phyloP scores from a whole-genome alignment of 768 basidiomycete genomes.

The Paxillus ammoniavirescens region DNA sequence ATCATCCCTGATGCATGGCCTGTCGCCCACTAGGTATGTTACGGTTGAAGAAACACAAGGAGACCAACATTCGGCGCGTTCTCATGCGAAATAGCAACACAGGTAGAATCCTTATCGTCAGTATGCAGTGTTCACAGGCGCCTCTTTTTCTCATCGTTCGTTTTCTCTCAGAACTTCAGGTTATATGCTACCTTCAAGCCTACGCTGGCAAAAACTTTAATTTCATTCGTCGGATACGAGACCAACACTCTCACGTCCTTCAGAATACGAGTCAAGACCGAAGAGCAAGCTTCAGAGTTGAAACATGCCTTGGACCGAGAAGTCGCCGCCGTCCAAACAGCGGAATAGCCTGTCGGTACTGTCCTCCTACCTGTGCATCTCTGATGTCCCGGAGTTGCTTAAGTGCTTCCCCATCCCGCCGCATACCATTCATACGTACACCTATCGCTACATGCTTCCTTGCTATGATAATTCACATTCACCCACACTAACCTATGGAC shows the following conservation, averaged over 20 bases:
- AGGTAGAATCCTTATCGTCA: constrained; percentile 71
- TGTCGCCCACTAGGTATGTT: constrained; percentile 49
- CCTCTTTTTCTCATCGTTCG: not conserved
- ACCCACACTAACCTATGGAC: not conserved
- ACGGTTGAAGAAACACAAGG: constrained; percentile 73
- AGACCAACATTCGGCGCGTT: constrained; percentile 53
- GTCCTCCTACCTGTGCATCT: not conserved
- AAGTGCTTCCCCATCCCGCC: not conserved
- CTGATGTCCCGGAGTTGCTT: not conserved
- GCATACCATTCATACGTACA: constrained; percentile 21
- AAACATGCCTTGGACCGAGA: constrained; percentile 63
- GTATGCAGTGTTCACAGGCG: constrained; percentile 25
- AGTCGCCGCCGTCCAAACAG: constrained; percentile 44
- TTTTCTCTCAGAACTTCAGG: constrained; percentile 62
- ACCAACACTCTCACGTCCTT: constrained; percentile 54
- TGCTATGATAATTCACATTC: constrained; percentile 9
- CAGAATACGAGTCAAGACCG: constrained; percentile 58
- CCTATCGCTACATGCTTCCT: constrained; percentile 22
- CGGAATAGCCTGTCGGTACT: constrained; percentile 8
- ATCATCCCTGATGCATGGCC: not conserved
- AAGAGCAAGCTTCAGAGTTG: constrained; percentile 54
- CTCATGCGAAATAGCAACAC: constrained; percentile 72
- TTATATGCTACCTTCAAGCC: constrained; percentile 59
- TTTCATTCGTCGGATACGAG: constrained; percentile 73
- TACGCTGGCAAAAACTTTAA: constrained; percentile 46